A percentile compares a stretch with the other conserved stretches of the same genome.
These are phyloP conservation scores for Septoria linicola DNA, from an alignment of 2,329 filamentous ascomycete species.

Conservation along the genomic window DNA sequence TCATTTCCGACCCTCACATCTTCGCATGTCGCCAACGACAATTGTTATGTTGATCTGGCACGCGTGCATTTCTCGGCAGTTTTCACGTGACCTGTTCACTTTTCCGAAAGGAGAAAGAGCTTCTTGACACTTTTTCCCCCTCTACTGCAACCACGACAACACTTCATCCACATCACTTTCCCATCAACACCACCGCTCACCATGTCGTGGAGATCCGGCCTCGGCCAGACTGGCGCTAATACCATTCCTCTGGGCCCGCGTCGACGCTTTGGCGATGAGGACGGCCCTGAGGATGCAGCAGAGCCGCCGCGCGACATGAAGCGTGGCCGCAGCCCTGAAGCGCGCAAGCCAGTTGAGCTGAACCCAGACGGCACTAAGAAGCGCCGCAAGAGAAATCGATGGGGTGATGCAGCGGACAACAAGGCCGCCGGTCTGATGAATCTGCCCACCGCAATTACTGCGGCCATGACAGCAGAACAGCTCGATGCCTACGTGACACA, in stretches of 20 bases:
- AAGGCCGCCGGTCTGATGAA: slow-evolving; percentile 98
- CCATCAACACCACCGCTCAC: slow-evolving; percentile 20
- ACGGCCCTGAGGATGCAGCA: slow-evolving; percentile 44
- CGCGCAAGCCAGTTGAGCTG: slow-evolving; percentile 35
- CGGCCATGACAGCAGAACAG: slow-evolving; percentile 98
- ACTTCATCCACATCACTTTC: slow-evolving; percentile 1
- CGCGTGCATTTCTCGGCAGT: too few relatives aligned
- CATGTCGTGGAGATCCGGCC: slow-evolving; percentile 65
- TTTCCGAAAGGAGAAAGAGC: background rate
- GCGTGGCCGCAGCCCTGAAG: slow-evolving; percentile 82
- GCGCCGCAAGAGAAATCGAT: slow-evolving; percentile 97
- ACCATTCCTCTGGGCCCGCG: slow-evolving; percentile 90
- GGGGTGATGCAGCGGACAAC: slow-evolving; percentile 96
- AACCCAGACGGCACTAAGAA: slow-evolving; percentile 72
- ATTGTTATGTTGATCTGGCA: too few relatives aligned
- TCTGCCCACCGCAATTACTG: slow-evolving; percentile 90
- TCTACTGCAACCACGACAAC: background rate
- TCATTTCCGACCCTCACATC: too few relatives aligned
- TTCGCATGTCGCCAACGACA: too few relatives aligned
- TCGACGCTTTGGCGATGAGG: slow-evolving; percentile 69
- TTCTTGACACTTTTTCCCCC: background rate
- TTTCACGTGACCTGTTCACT: too few relatives aligned
- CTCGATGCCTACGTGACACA: slow-evolving; percentile 95
- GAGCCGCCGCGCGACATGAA: slow-evolving; percentile 55
- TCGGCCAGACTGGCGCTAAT: slow-evolving; percentile 94